Conservation (phyloP, 345 rosid species). For the Salix koriyanagi region DNA sequence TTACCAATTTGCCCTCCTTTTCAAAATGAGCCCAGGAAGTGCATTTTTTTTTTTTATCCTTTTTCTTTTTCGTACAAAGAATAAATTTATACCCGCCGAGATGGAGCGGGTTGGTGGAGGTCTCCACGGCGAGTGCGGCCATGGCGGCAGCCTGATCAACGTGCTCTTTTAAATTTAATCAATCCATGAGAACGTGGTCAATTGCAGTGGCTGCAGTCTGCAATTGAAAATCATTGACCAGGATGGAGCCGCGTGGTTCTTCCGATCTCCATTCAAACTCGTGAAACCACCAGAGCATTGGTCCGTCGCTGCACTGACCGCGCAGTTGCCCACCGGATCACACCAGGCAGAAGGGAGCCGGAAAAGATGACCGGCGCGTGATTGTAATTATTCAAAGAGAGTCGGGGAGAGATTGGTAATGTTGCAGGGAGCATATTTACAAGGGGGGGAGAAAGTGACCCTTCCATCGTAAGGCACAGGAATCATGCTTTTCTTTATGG, state of each 20-base stretch:
- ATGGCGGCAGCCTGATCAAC: not conserved
- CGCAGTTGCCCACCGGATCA: not conserved
- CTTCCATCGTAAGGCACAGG: constrained; percentile 42
- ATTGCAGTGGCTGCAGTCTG: not conserved
- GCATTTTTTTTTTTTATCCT: not conserved
- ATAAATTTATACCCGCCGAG: not conserved
- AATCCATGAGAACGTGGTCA: not conserved
- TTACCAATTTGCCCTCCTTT: constrained; percentile 22
- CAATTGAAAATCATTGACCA: not conserved
- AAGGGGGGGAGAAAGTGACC: constrained; percentile 24
- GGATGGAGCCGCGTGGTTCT: not conserved
- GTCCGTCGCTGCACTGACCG: not conserved
- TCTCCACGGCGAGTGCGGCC: not conserved
- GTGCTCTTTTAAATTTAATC: too few relatives aligned
- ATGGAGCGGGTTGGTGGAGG: not conserved
- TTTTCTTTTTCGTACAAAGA: not conserved
- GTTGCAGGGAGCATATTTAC: constrained; percentile 9
- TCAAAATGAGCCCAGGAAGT: not conserved
- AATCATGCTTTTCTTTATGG: constrained; percentile 43
- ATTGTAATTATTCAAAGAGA: constrained; percentile 3
- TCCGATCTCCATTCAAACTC: not conserved
- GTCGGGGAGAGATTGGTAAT: constrained; percentile 14
- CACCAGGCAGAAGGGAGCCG: not conserved
- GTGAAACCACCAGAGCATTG: not conserved
- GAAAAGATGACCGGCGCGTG: not conserved